These are phyloP conservation scores for Chlorella sorokiniana DNA, from an alignment of 139 green algal genomes.

Conservation along the genomic window DNA sequence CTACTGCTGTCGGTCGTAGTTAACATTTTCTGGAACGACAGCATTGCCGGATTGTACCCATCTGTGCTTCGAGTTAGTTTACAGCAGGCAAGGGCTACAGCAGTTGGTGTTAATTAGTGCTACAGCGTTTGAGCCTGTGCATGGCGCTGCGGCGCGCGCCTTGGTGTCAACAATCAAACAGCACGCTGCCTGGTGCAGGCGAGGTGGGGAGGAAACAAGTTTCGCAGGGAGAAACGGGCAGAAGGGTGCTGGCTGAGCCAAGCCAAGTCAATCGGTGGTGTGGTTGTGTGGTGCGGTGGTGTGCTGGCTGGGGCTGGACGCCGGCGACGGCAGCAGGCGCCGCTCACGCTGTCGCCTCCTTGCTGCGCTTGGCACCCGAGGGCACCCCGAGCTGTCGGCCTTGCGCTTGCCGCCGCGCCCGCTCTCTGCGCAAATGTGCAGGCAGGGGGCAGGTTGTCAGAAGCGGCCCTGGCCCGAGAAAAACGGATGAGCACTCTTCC, in stretches of 20 bases:
- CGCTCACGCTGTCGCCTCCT: not conserved
- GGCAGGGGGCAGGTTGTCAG: not conserved
- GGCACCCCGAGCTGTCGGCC: slow-evolving; percentile 21
- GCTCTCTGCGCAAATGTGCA: not conserved
- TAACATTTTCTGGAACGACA: not conserved
- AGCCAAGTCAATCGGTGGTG: no score
- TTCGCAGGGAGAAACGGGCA: no score
- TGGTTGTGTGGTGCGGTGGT: no score
- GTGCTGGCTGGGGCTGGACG: no score
- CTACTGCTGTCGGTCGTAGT: not conserved
- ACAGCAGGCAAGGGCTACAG: not conserved
- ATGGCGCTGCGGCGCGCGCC: no score
- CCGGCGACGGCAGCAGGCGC: no score
- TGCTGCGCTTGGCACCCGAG: slow-evolving; percentile 16
- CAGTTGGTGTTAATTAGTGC: not conserved
- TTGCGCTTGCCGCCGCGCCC: slow-evolving; percentile 27
- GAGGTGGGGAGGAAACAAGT: no score
- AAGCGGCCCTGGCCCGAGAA: not conserved
- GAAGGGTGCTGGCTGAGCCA: no score
- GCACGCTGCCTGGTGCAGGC: no score
- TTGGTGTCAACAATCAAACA: no score
- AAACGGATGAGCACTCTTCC: not conserved
- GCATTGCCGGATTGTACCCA: not conserved
- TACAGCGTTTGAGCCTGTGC: not conserved
- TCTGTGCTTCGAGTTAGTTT: not conserved